Percentiles rank a stretch among this genome's conserved stretches.
These are phyloP conservation scores for Zymoseptoria crescenta DNA, from an alignment of 2,329 filamentous ascomycete genomes.

Conservation along the genomic window DNA sequence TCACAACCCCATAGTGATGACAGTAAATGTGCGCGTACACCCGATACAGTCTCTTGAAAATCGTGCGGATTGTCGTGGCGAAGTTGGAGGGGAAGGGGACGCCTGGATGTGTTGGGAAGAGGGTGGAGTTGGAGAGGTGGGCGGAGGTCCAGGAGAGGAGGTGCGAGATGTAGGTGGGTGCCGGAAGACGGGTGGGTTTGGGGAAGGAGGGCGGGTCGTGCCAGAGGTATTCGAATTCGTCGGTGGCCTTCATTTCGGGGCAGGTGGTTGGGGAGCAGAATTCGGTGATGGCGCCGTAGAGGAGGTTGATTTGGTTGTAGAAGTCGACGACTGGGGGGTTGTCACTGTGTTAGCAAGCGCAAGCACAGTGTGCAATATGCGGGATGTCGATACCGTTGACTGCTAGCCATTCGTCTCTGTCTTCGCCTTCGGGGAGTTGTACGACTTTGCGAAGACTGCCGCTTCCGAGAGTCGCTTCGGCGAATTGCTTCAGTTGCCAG, in stretches of 20 bases:
- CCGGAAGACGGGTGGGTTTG: constrained; percentile 94
- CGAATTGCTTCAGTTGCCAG: constrained; percentile 95
- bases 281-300: constrained; percentile 97
- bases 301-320: constrained; percentile 98
- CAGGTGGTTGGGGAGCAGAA: constrained; percentile 97
- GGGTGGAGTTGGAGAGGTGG: no score
- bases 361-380: not conserved
- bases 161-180: constrained; percentile 95
- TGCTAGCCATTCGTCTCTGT: constrained; percentile 95
- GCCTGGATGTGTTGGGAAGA: constrained; percentile 67
- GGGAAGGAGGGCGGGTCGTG: constrained; percentile 93
- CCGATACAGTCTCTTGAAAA: constrained; percentile 99
- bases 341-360: not conserved
- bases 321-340: constrained; percentile 85
- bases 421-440: constrained; percentile 92
- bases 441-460: constrained; percentile 94
- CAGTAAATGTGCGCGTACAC: constrained; percentile 98
- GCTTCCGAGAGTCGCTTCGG: constrained; percentile 90
- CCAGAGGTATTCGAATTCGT: constrained; percentile 99
- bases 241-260: constrained; percentile 99
- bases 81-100: constrained; percentile 91
- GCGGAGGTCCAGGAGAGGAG: constrained; percentile 94
- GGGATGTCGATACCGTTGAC: constrained; percentile 69
- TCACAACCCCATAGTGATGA: constrained; percentile 93
- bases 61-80: constrained; percentile 86